Evolutionary conservation across 2,329 filamentous ascomycete species (phyloP), one percentile per base, ranked within the genome.

Genomic region (Venturiaceae sp.): DNA sequence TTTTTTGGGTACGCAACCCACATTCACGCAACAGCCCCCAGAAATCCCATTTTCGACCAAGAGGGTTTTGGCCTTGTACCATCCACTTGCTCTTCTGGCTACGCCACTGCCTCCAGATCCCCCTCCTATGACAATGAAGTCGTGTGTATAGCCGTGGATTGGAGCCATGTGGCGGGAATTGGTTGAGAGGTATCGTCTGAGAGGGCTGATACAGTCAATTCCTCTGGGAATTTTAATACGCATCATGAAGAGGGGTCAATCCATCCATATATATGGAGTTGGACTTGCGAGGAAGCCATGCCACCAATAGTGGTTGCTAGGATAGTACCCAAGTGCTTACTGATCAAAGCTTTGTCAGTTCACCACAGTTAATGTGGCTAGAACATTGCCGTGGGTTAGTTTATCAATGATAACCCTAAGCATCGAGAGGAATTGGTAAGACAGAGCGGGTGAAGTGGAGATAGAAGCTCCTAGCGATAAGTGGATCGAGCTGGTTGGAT

Each of bases 91-190:
- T 65, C 77, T 70, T 60, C 77, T 72, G 50, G 74, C 76, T 57
- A 76, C 74, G 58, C 74, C 77, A 62, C 75, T 76, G 37, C 79
- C 79, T 61, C 77, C 78, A 61, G 75, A 78, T 54, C 79, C 79
- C 63, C 78, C 79, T 59, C 79, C 79, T 63, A 81, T 74, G 59
- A 81, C 77, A 58, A 82, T 78, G 63, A 79, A 81, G 64, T 82
- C 79, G 65, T 79, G 81, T 59, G 75, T 72, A 61, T 76, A 74
- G 26, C 71, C 23, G 16, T 53, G 67, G 39, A 75, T 69, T 26
- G 78, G 77, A 60, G 76, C 72, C 77, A 78, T 79, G 58, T 61
- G 67, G 28, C 56, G 50, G 14, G 68, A 60, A 11, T 67, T 67
- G 6, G 67, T 68, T 28, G 72, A 69, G 16, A 55, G 21, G 13